Conservation (phyloP, 345 rosid species). For the Arabis hirsuta region DNA sequence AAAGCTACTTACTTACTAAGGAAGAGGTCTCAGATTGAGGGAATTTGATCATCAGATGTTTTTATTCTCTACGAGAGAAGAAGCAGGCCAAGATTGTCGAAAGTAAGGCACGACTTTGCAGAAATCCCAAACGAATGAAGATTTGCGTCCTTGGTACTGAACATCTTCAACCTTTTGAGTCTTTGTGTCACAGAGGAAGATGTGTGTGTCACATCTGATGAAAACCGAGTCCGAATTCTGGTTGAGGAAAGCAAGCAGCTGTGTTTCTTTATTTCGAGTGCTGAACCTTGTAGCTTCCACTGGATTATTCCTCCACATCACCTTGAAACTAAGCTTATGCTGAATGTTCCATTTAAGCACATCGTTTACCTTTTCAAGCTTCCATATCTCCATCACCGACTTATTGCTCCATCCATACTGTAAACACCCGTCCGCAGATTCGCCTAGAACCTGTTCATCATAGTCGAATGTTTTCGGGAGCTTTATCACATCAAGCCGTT, state of each 20-base stretch:
- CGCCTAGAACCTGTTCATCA: slow-evolving; percentile 62
- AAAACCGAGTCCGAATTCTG: slow-evolving; percentile 50
- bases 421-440: slow-evolving; percentile 57
- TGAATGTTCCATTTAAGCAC: slow-evolving; percentile 49
- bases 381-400: slow-evolving; percentile 60
- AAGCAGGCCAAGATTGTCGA: slow-evolving; percentile 58
- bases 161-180: slow-evolving; percentile 44
- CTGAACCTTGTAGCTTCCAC: slow-evolving; percentile 31
- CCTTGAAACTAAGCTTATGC: slow-evolving; percentile 53
- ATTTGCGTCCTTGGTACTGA: slow-evolving; percentile 56
- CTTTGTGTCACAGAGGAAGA: slow-evolving; percentile 42
- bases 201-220: slow-evolving; percentile 53
- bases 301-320: slow-evolving; percentile 58
- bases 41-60: background rate
- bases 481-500: slow-evolving; percentile 46
- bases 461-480: slow-evolving; percentile 56
- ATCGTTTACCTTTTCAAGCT: slow-evolving; percentile 46
- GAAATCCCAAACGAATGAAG: slow-evolving; percentile 56
- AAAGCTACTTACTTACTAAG: slow-evolving; percentile 19
- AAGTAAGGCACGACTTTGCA: slow-evolving; percentile 61
- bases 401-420: slow-evolving; percentile 63
- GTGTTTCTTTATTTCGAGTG: slow-evolving; percentile 54
- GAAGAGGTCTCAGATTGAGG: slow-evolving; percentile 2
- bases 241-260: slow-evolving; percentile 51
- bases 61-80: slow-evolving; percentile 33